A percentile compares a stretch with the other conserved stretches of the same genome.
Evolutionary conservation across 768 basidiomycete genomes (phyloP).

Genomic region (Lactifluus piperatus): DNA sequence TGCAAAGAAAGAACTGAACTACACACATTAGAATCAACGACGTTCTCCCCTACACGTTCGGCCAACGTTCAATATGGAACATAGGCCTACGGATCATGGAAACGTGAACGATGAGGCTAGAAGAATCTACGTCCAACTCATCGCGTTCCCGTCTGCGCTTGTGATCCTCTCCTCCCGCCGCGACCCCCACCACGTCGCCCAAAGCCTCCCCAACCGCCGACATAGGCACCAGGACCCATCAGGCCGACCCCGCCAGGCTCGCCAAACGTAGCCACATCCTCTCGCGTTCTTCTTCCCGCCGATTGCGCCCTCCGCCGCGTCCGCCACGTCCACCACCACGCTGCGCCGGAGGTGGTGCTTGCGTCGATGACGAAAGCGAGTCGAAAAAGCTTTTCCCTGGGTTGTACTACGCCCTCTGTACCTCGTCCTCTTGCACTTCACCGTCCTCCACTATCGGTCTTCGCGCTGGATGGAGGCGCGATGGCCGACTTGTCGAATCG

Average conservation of each 20-base stretch:
- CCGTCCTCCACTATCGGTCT: conserved; percentile 28
- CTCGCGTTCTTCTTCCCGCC: conserved; percentile 77
- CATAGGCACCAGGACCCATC: conserved; percentile 71
- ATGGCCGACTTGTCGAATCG: conserved; percentile 71
- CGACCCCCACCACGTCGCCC: conserved; percentile 42
- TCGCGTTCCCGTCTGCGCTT: conserved; percentile 18
- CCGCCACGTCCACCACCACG: conserved; percentile 39
- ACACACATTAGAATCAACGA: not conserved
- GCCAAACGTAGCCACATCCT: conserved; percentile 79
- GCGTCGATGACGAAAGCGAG: conserved; percentile 46
- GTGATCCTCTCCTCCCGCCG: conserved; percentile 31
- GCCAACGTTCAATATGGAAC: not conserved
- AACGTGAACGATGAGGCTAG: not conserved
- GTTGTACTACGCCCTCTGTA: conserved; percentile 60
- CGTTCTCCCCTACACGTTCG: not conserved
- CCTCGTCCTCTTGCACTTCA: conserved; percentile 29
- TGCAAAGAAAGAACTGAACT: not conserved
- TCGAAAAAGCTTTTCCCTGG: conserved; percentile 79
- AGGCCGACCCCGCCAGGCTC: conserved; percentile 74
- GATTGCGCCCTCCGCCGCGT: conserved; percentile 49
- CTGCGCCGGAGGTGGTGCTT: conserved; percentile 25
- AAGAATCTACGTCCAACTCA: not conserved
- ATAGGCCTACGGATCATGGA: not conserved
- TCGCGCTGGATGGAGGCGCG: conserved; percentile 22
- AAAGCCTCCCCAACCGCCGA: conserved; percentile 71